Percentiles rank a stretch among this genome's conserved stretches.
phyloP scores from a whole-genome alignment of 2,329 filamentous ascomycete species.

The Colletotrichum lini region DNA sequence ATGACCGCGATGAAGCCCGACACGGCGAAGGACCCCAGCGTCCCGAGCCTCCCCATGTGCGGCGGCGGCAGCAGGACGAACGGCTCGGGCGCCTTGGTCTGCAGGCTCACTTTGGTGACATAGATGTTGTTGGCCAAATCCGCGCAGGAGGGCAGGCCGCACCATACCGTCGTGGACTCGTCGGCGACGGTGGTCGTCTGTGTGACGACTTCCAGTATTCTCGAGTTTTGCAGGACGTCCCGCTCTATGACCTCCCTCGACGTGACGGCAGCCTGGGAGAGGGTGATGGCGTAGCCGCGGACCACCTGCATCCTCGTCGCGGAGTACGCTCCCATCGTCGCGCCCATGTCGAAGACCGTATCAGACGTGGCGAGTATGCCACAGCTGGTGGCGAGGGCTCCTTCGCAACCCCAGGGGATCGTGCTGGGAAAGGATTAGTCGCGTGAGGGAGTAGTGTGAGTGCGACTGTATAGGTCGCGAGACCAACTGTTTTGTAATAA shows the following conservation, averaged over 20 bases:
- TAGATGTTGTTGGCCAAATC: neutral
- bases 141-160: neutral
- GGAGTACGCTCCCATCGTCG: neutral
- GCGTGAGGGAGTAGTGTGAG: neutral
- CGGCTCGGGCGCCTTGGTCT: neutral
- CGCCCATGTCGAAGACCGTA: neutral
- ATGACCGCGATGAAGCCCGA: slow-evolving; percentile 8
- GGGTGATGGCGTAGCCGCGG: slow-evolving; percentile 3
- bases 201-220: too few species aligned
- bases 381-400: neutral
- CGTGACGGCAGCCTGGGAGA: neutral
- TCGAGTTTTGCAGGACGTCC: too few species aligned
- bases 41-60: slow-evolving; percentile 20
- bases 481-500: too few species aligned
- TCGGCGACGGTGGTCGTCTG: neutral
- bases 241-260: neutral
- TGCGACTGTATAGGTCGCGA: neutral
- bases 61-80: slow-evolving; percentile 12
- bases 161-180: slow-evolving; percentile 8
- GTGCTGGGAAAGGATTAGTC: neutral
- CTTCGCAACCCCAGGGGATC: neutral
- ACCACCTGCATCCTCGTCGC: too few species aligned
- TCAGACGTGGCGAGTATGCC: neutral
- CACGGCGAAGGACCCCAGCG: slow-evolving; percentile 15
- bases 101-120: neutral